Evolutionary conservation across 495 filamentous ascomycete genomes (phyloP).

Genomic region (Corynascus novoguineensis): DNA sequence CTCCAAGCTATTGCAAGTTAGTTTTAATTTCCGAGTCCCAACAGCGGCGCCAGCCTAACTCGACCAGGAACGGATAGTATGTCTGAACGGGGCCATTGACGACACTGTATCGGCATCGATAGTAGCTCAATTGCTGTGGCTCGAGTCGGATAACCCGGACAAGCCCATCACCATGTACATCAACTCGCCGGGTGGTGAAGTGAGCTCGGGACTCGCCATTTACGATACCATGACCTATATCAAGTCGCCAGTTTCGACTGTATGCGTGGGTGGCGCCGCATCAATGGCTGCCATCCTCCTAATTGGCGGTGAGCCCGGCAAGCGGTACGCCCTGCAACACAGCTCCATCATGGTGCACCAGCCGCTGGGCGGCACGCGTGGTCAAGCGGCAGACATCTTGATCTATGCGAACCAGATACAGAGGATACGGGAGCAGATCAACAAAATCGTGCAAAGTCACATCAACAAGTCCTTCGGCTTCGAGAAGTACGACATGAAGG

Average conservation of each 20-base stretch:
- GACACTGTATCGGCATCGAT: conserved; percentile 82
- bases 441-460: conserved; percentile 83
- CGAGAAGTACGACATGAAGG: conserved; percentile 58
- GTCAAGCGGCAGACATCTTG: conserved; percentile 86
- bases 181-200: conserved; percentile 92
- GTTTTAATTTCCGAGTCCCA: not conserved
- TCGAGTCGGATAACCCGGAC: conserved; percentile 90
- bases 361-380: conserved; percentile 83
- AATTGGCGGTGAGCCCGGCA: conserved; percentile 76
- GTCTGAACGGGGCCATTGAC: conserved; percentile 87
- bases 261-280: conserved; percentile 91
- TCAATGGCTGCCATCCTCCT: conserved; percentile 91
- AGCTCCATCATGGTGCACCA: conserved; percentile 96
- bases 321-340: conserved; percentile 84
- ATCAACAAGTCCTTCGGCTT: conserved; percentile 65
- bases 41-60: conserved; percentile 7
- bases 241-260: conserved; percentile 81
- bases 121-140: conserved; percentile 93
- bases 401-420: conserved; percentile 98
- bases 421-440: conserved; percentile 74
- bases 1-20: conserved; percentile 69
- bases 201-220: conserved; percentile 90
- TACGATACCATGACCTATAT: conserved; percentile 99
- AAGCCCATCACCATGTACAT: conserved; percentile 97
- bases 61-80: conserved; percentile 82